These are phyloP conservation scores for Populus pruinosa DNA, from an alignment of 345 rosid genomes.

Conservation along the genomic window DNA sequence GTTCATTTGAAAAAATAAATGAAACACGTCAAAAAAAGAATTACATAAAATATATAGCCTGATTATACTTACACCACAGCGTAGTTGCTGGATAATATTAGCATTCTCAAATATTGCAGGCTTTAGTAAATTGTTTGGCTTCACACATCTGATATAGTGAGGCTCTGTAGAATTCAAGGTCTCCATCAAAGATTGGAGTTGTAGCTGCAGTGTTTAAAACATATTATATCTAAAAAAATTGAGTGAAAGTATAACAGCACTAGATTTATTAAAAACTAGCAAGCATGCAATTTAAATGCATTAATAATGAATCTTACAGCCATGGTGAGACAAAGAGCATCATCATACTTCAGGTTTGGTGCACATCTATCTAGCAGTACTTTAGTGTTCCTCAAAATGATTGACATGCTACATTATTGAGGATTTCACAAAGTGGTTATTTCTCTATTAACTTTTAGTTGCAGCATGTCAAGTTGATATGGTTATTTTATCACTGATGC, in stretches of 20 bases:
- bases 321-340: neutral
- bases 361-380: neutral
- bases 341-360: neutral
- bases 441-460: neutral
- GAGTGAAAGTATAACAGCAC: neutral
- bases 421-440: neutral
- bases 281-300: neutral
- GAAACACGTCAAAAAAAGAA: slow-evolving; percentile 9
- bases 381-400: neutral
- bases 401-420: neutral
- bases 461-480: neutral
- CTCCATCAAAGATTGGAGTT: slow-evolving; percentile 99
- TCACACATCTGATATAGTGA: slow-evolving; percentile 99
- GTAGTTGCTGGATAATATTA: slow-evolving; percentile 90
- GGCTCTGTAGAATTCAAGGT: slow-evolving; percentile 94
- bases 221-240: neutral
- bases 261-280: slow-evolving; percentile 1
- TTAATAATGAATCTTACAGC: neutral
- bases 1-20: neutral
- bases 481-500: neutral
- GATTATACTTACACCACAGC: slow-evolving; percentile 89
- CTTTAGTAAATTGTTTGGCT: slow-evolving; percentile 96
- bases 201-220: slow-evolving; percentile 56
- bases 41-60: slow-evolving; percentile 4
- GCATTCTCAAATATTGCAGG: slow-evolving; percentile 93